A percentile compares a stretch with the other conserved stretches of the same genome.
Evolutionary conservation across 352 stramenopile species (phyloP).

Genomic region (Globisporangium splendens): DNA sequence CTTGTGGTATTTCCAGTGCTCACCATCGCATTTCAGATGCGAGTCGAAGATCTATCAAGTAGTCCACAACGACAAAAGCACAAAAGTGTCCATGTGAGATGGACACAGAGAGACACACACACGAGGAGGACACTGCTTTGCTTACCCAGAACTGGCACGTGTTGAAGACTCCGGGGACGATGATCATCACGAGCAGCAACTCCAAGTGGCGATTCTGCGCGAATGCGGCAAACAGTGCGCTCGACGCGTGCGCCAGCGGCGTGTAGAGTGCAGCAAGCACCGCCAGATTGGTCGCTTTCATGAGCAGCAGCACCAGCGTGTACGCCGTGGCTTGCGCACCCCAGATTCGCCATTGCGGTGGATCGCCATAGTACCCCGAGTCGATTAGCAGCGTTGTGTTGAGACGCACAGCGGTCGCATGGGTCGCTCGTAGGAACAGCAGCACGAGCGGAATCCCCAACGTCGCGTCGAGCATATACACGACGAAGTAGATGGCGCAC

Average conservation of each 20-base stretch:
- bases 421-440: conserved; percentile 36
- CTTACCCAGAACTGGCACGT: conserved; percentile 72
- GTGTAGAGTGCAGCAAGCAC: conserved; percentile 42
- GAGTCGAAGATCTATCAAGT: conserved; percentile 55
- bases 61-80: no score
- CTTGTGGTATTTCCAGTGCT: conserved; percentile 35
- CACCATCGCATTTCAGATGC: conserved; percentile 46
- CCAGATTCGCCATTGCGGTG: conserved; percentile 52
- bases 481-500: conserved; percentile 77
- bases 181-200: conserved; percentile 74
- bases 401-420: conserved; percentile 31
- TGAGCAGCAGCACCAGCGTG: conserved; percentile 32
- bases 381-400: conserved; percentile 34
- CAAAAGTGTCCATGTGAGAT: no score
- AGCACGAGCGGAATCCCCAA: conserved; percentile 48
- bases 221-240: conserved; percentile 50
- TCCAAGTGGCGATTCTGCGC: conserved; percentile 61
- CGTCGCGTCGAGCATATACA: conserved; percentile 66
- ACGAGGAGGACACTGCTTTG: no score
- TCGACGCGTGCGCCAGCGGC: conserved; percentile 39
- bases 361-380: conserved; percentile 70
- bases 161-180: conserved; percentile 64
- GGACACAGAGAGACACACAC: neutral
- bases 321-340: conserved; percentile 52
- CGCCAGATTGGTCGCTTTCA: conserved; percentile 49